Evolutionary conservation across 2,329 filamentous ascomycete genomes (phyloP).

Genomic region (Calonectria hawksworthii): DNA sequence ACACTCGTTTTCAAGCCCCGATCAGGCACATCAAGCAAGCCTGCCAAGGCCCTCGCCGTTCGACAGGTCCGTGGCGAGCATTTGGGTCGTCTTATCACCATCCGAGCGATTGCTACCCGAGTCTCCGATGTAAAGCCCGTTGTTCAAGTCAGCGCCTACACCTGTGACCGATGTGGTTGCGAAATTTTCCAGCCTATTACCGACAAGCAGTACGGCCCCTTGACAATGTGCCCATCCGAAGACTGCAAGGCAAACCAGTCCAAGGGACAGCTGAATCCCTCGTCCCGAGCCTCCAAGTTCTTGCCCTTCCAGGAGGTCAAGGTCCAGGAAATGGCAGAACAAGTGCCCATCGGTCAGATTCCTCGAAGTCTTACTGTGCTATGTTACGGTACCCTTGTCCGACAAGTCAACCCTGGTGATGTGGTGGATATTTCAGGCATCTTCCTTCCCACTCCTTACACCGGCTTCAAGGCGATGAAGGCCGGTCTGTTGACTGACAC

Average conservation of each 20-base stretch:
- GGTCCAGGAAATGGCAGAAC: constrained; percentile 99
- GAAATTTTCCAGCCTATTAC: constrained; percentile 98
- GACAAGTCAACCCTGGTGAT: constrained; percentile 93
- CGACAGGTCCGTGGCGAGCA: constrained; percentile 94
- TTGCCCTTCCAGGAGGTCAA: constrained; percentile 98
- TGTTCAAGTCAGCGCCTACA: constrained; percentile 98
- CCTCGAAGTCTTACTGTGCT: constrained; percentile 91
- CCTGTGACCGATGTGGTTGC: constrained; percentile 94
- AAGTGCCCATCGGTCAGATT: constrained; percentile 98
- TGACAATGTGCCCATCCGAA: constrained; percentile 88
- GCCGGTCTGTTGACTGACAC: constrained; percentile 97
- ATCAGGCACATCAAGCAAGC: constrained; percentile 77
- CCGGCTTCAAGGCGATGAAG: constrained; percentile 97
- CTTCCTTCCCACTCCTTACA: constrained; percentile 97
- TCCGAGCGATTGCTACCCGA: constrained; percentile 93
- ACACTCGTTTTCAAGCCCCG: constrained; percentile 96
- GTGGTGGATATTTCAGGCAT: constrained; percentile 95
- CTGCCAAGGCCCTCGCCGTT: constrained; percentile 82
- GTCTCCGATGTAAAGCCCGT: constrained; percentile 98
- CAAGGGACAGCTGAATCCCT: constrained; percentile 93
- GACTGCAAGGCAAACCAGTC: constrained; percentile 92
- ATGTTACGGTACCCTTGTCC: constrained; percentile 88
- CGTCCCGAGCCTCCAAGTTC: constrained; percentile 97
- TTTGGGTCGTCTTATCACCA: constrained; percentile 91
- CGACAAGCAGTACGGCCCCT: constrained; percentile 89